Evolutionary conservation across 208 protist species (phyloP).

Genomic region (Acanthamoeba royreba): DNA sequence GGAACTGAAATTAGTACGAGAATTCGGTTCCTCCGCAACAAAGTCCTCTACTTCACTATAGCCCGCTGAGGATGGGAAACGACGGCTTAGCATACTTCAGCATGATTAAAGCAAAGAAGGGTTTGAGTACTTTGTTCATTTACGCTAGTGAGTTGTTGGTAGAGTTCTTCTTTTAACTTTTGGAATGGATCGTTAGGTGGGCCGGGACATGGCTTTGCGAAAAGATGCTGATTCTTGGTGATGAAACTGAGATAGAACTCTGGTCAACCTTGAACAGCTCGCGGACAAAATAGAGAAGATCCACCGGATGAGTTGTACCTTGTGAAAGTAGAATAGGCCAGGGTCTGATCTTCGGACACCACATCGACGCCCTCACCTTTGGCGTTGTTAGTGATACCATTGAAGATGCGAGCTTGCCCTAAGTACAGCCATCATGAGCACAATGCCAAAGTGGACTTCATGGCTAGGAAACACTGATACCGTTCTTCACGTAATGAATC

Average conservation of each 20-base stretch:
- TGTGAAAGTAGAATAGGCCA: background rate
- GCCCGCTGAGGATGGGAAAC: background rate
- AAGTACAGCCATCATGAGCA: too few species aligned
- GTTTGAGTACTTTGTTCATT: background rate
- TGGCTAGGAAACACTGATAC: too few species aligned
- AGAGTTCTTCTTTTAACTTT: background rate
- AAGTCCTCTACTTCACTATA: background rate
- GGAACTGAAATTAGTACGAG: background rate
- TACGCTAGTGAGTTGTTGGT: background rate
- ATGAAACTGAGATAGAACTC: background rate
- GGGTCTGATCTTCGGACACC: background rate
- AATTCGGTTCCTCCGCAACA: background rate
- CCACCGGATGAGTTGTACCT: background rate
- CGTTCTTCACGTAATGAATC: background rate
- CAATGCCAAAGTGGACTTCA: too few species aligned
- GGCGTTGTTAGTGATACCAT: conserved; percentile 7
- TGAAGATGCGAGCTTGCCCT: conserved; percentile 20
- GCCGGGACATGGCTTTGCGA: background rate
- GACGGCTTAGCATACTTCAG: background rate
- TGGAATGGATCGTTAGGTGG: background rate
- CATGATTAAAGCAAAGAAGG: background rate
- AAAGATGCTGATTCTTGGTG: background rate
- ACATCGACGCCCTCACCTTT: background rate
- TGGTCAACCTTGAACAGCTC: background rate
- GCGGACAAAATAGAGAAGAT: background rate